phyloP scores from a whole-genome alignment of 148 eudicot genomes.

The Rhododendron ferrugineum region DNA sequence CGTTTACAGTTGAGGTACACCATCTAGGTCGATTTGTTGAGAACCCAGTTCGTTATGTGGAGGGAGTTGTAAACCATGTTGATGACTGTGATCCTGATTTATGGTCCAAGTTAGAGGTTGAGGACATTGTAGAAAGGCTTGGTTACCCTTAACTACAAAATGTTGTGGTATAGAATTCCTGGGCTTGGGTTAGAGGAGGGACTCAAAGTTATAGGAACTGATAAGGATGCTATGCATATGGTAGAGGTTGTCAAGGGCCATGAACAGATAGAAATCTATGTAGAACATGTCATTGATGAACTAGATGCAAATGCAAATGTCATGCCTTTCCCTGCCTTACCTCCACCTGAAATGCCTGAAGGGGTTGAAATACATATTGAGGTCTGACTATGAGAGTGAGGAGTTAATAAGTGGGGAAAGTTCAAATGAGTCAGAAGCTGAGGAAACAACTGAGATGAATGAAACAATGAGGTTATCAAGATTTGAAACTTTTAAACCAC shows the following conservation, averaged over 20 bases:
- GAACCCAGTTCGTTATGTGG: not conserved
- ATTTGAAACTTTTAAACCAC: not conserved
- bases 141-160: not conserved
- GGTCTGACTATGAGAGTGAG: not conserved
- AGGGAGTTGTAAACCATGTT: not conserved
- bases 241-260: not conserved
- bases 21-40: not conserved
- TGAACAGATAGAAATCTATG: not conserved
- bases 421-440: not conserved
- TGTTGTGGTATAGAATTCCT: not conserved
- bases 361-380: no score
- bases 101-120: not conserved
- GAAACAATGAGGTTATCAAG: not conserved
- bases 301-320: not conserved
- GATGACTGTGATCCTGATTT: not conserved
- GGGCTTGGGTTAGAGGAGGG: not conserved
- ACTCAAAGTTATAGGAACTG: not conserved
- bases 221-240: not conserved
- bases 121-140: not conserved
- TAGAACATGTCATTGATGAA: not conserved
- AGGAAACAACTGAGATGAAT: no score
- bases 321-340: not conserved
- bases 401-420: not conserved
- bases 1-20: not conserved
- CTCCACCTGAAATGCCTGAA: not conserved